phyloP scores from a whole-genome alignment of 2,329 filamentous ascomycete species.

The Colletotrichum melonis region DNA sequence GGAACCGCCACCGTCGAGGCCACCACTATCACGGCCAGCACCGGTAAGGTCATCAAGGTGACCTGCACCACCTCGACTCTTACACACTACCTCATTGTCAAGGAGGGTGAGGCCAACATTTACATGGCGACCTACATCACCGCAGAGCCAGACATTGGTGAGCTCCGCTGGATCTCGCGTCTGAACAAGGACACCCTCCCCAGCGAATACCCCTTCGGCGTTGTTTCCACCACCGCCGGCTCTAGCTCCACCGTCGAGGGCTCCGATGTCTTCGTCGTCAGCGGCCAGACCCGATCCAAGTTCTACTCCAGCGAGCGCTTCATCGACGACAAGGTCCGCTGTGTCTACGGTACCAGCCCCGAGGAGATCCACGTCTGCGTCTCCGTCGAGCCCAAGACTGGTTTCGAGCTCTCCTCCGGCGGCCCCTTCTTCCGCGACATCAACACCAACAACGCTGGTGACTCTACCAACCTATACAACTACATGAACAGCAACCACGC shows the following conservation, averaged over 20 bases:
- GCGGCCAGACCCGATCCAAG: conserved; percentile 73
- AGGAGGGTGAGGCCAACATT: conserved; percentile 69
- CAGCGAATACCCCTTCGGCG: conserved; percentile 64
- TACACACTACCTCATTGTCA: conserved; percentile 73
- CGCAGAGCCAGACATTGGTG: conserved; percentile 65
- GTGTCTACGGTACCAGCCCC: conserved; percentile 62
- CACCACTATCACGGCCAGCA: conserved; percentile 46
- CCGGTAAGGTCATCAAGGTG: conserved; percentile 66
- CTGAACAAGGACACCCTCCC: conserved; percentile 63
- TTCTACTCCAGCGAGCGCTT: conserved; percentile 78
- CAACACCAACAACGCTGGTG: conserved; percentile 72
- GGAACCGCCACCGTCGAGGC: conserved; percentile 67
- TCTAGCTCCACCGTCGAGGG: conserved; percentile 66
- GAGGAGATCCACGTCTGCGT: conserved; percentile 69
- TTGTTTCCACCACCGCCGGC: conserved; percentile 65
- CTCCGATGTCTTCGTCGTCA: conserved; percentile 68
- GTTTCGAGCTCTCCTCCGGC: conserved; percentile 68
- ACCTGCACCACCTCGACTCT: conserved; percentile 70
- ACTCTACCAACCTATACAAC: conserved; percentile 69
- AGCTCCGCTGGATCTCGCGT: conserved; percentile 73
- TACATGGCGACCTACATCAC: conserved; percentile 73
- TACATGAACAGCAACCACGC: conserved; percentile 77
- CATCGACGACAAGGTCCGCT: conserved; percentile 75
- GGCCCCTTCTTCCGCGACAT: conserved; percentile 76
- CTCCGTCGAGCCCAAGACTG: conserved; percentile 60